Evolutionary conservation across 2,329 filamentous ascomycete species (phyloP).

Genomic region (Clonostachys chloroleuca): DNA sequence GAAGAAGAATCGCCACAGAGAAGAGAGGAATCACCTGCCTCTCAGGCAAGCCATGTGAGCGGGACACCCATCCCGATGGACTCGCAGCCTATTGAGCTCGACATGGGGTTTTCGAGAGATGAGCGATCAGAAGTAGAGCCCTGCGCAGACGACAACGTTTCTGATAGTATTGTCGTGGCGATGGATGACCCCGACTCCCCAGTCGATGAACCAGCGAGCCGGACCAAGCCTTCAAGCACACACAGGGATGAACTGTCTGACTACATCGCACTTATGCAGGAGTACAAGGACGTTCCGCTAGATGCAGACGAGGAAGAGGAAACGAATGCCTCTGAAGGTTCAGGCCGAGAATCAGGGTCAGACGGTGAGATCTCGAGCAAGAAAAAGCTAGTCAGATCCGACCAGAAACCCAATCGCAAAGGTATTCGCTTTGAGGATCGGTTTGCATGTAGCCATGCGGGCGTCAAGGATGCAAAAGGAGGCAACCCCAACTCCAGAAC

Average conservation of each 20-base stretch:
- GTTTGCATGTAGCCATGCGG: slow-evolving; percentile 51
- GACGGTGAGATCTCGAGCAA: slow-evolving; percentile 6
- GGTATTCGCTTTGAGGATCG: slow-evolving; percentile 34
- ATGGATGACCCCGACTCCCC: no score
- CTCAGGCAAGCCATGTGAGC: slow-evolving; percentile 6
- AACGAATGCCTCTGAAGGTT: slow-evolving; percentile 8
- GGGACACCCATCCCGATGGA: slow-evolving; percentile 10
- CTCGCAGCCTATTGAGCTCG: slow-evolving; percentile 16
- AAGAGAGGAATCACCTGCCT: slow-evolving; percentile 24
- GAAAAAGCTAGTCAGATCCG: slow-evolving; percentile 1
- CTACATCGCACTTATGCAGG: slow-evolving; percentile 59
- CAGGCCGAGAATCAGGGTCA: slow-evolving; percentile 11
- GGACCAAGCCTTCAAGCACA: not conserved
- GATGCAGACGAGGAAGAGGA: slow-evolving; percentile 44
- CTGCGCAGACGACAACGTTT: not conserved
- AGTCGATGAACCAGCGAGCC: slow-evolving; percentile 5
- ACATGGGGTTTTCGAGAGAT: slow-evolving; percentile 3
- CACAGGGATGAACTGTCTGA: slow-evolving; percentile 53
- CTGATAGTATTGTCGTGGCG: not conserved
- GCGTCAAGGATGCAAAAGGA: slow-evolving; percentile 32
- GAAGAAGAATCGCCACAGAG: slow-evolving; percentile 27
- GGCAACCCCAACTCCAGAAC: slow-evolving; percentile 70
- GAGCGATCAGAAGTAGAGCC: not conserved
- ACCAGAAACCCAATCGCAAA: slow-evolving; percentile 15
- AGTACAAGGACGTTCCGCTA: slow-evolving; percentile 54